Percentiles rank a stretch among this genome's conserved stretches.
Conservation (phyloP, 2,329 filamentous ascomycete genomes). For the Penicillium polonicum region DNA sequence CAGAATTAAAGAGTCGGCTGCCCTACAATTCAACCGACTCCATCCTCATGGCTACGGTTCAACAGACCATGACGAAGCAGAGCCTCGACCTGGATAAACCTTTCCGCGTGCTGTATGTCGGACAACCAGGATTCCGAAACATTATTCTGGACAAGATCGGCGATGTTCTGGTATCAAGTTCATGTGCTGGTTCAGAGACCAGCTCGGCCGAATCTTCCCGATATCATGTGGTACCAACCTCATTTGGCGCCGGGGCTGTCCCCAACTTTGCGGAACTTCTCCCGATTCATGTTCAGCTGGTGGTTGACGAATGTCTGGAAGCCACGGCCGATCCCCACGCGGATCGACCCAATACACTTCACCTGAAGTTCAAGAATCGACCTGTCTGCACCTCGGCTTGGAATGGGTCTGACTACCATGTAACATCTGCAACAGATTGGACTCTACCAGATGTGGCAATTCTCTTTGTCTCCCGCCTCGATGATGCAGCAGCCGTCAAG, state of each 20-base stretch:
- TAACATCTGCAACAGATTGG: constrained; percentile 44
- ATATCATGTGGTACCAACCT: constrained; percentile 50
- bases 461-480: constrained; percentile 42
- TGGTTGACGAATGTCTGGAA: constrained; percentile 48
- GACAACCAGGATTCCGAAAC: constrained; percentile 39
- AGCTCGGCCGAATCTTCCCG: constrained; percentile 44
- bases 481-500: constrained; percentile 28
- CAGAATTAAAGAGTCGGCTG: constrained; percentile 30
- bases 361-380: constrained; percentile 41
- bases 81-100: constrained; percentile 43
- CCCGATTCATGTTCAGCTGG: constrained; percentile 48
- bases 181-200: constrained; percentile 31
- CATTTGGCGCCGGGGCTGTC: constrained; percentile 45
- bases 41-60: constrained; percentile 41
- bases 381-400: constrained; percentile 39
- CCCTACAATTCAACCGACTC: constrained; percentile 30
- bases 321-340: constrained; percentile 30
- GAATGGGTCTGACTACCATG: constrained; percentile 38
- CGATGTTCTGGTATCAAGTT: constrained; percentile 47
- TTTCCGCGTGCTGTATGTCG: constrained; percentile 47
- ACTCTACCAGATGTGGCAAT: constrained; percentile 48
- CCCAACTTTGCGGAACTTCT: constrained; percentile 51
- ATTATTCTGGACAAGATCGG: constrained; percentile 50
- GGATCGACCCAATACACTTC: constrained; percentile 34
- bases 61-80: constrained; percentile 46